Conservation (phyloP, 352 stramenopile genomes). For the Elongisporangium undulatum region DNA sequence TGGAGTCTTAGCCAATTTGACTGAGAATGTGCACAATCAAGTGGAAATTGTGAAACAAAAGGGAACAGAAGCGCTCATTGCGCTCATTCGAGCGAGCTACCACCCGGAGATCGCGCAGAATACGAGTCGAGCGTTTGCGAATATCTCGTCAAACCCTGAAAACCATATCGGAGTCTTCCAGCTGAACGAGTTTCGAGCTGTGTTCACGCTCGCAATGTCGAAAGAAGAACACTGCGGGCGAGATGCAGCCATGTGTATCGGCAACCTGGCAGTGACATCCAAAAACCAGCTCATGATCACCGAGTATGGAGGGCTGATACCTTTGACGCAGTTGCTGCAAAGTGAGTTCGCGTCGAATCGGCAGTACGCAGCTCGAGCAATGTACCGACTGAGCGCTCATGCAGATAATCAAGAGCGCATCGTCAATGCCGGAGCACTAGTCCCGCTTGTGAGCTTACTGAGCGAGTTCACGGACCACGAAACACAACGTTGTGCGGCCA, state of each 20-base stretch:
- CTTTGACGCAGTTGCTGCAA: constrained; percentile 76
- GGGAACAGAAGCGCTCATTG: constrained; percentile 62
- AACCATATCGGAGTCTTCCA: constrained; percentile 90
- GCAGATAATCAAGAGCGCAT: constrained; percentile 86
- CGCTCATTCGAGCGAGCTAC: constrained; percentile 54
- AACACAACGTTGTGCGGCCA: constrained; percentile 71
- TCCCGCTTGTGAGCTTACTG: constrained; percentile 68
- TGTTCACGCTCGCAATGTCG: constrained; percentile 72
- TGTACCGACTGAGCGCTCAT: constrained; percentile 89
- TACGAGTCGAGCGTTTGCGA: constrained; percentile 87
- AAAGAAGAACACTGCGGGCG: constrained; percentile 84
- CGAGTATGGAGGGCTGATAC: constrained; percentile 77
- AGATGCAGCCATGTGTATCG: constrained; percentile 91
- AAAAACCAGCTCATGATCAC: constrained; percentile 90
- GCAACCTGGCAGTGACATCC: constrained; percentile 90
- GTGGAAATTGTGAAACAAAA: constrained; percentile 77
- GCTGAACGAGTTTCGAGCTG: constrained; percentile 61
- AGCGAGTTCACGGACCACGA: constrained; percentile 41
- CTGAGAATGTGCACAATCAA: constrained; percentile 91
- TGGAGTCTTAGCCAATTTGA: constrained; percentile 87
- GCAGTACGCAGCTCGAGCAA: constrained; percentile 78
- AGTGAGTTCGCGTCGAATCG: constrained; percentile 66
- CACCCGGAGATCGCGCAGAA: constrained; percentile 82
- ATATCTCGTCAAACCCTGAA: constrained; percentile 90
- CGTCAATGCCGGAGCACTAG: constrained; percentile 76